Conservation (phyloP, 306 rosid genomes). For the Gillenia trifoliata region DNA sequence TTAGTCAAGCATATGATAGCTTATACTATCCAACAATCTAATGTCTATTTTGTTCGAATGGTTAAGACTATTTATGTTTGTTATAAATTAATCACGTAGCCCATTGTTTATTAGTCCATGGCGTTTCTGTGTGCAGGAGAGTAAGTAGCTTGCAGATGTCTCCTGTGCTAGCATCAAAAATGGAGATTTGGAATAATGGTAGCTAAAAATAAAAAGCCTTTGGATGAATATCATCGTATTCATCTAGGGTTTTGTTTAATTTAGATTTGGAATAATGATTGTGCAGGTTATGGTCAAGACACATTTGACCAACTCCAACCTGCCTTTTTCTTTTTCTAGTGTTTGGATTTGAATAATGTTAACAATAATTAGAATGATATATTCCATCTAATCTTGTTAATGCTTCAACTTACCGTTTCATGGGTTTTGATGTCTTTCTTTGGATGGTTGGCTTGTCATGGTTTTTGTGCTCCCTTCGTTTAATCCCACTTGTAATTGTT, state of each 20-base stretch:
- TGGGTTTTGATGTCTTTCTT: conserved; percentile 12
- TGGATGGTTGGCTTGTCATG: conserved; percentile 14
- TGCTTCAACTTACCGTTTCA: conserved; percentile 16
- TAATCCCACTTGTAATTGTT: conserved; percentile 23
- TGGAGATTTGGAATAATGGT: conserved; percentile 1
- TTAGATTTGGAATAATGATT: conserved; percentile 25
- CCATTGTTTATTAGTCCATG: not conserved
- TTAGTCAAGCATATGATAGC: no score
- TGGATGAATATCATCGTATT: conserved; percentile 20
- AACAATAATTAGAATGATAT: conserved; percentile 11
- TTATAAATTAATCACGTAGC: no score
- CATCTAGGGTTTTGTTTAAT: conserved; percentile 8
- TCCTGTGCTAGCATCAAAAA: conserved; percentile 16
- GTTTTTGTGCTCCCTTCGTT: conserved; percentile 34
- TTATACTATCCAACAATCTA: no score
- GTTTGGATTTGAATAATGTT: conserved; percentile 31
- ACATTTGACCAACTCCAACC: conserved; percentile 29
- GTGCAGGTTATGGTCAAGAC: conserved; percentile 29
- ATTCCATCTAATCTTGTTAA: conserved; percentile 31
- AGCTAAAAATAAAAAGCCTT: not conserved
- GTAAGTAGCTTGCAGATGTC: conserved; percentile 18
- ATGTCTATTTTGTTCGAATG: not conserved
- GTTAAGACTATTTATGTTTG: not conserved
- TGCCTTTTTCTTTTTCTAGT: conserved; percentile 15
- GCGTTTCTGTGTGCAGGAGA: conserved; percentile 37